Percentiles rank a stretch among this genome's conserved stretches.
These are phyloP conservation scores for Pelargonium citronellum DNA, from an alignment of 441 rosid genomes.

Conservation along the genomic window DNA sequence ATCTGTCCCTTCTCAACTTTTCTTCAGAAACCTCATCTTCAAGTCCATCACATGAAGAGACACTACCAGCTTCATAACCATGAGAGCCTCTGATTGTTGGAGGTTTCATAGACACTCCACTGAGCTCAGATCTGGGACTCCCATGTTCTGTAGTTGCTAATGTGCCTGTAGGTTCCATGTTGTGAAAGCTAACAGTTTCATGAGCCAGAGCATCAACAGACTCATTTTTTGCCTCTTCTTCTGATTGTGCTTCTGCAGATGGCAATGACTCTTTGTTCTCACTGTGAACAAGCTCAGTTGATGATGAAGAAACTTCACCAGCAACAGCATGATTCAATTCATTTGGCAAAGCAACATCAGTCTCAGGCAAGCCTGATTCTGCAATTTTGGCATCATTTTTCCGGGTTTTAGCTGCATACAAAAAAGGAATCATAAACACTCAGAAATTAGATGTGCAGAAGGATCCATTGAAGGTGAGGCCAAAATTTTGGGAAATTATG, in stretches of 20 bases:
- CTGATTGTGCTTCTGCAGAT: conserved; percentile 17
- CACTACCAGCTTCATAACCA: conserved; percentile 56
- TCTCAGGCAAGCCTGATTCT: conserved; percentile 26
- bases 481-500: background rate
- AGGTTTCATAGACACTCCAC: conserved; percentile 34
- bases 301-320: conserved; percentile 20
- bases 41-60: conserved; percentile 56
- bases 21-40: conserved; percentile 46
- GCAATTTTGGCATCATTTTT: conserved; percentile 27
- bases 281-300: conserved; percentile 16
- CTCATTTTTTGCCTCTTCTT: conserved; percentile 17
- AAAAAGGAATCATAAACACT: conserved; percentile 16
- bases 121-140: conserved; percentile 40
- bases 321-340: conserved; percentile 26
- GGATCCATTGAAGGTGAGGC: background rate
- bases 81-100: conserved; percentile 45
- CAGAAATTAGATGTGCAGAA: background rate
- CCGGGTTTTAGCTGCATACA: conserved; percentile 49
- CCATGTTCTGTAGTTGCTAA: conserved; percentile 30
- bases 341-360: conserved; percentile 27
- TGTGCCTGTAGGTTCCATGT: conserved; percentile 29
- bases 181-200: conserved; percentile 18
- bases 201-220: conserved; percentile 30
- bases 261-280: conserved; percentile 25
- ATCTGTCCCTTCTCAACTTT: conserved; percentile 33